Percentiles rank a stretch among this genome's conserved stretches.
Evolutionary conservation across 306 rosid genomes (phyloP).

Genomic region (Abrus pulchellus): DNA sequence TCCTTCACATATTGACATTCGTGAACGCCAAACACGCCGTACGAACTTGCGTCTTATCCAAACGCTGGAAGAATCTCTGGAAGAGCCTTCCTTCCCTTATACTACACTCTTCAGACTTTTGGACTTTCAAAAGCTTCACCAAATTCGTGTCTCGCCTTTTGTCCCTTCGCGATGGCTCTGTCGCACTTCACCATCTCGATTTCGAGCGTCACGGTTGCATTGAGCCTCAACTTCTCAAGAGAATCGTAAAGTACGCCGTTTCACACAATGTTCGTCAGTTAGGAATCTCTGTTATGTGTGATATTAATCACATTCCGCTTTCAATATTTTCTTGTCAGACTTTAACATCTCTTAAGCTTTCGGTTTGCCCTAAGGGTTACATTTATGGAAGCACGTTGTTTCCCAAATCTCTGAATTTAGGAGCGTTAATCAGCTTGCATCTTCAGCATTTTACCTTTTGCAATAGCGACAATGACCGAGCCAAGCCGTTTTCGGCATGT

Average conservation of each 20-base stretch:
- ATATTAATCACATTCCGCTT: background rate
- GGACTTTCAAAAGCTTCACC: background rate
- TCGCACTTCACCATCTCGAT: constrained; percentile 1
- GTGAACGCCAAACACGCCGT: constrained; percentile 7
- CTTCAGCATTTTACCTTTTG: constrained; percentile 9
- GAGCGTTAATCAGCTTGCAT: constrained; percentile 27
- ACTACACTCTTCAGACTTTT: background rate
- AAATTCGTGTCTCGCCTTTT: constrained; percentile 14
- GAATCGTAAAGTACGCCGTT: constrained; percentile 13
- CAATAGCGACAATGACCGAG: background rate
- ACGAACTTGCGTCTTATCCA: constrained; percentile 40
- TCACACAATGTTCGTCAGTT: constrained; percentile 35
- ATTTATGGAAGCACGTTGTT: background rate
- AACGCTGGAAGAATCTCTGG: constrained; percentile 33
- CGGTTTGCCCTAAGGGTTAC: background rate
- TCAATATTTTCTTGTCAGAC: background rate
- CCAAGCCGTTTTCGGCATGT: constrained; percentile 21
- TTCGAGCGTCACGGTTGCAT: background rate
- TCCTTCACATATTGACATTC: constrained; percentile 36
- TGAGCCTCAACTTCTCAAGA: constrained; percentile 4
- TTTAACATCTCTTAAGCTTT: constrained; percentile 38
- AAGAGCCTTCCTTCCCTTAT: constrained; percentile 10
- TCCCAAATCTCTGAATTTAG: constrained; percentile 16
- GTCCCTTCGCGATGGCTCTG: background rate
- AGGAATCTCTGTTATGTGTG: background rate